Percentiles rank a stretch among this genome's conserved stretches.
phyloP scores from a whole-genome alignment of 129 eudicot genomes.

The Flaveria ramosissima region DNA sequence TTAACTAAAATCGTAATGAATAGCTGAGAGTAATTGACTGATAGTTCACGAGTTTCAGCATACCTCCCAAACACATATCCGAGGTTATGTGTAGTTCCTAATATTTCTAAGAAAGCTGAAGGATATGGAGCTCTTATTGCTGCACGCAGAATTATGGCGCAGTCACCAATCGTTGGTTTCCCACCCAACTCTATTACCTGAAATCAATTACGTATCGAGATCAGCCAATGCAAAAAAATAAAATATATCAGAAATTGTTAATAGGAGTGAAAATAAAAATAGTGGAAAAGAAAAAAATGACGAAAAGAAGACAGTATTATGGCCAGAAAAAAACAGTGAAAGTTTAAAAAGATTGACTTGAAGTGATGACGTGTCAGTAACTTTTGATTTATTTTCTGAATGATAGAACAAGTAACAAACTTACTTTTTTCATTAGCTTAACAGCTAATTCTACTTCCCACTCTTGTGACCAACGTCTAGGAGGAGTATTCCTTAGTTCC shows the following conservation, averaged over 20 bases:
- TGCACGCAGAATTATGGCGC: slow-evolving; percentile 92
- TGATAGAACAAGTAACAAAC: neutral
- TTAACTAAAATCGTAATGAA: neutral
- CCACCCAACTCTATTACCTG: slow-evolving; percentile 97
- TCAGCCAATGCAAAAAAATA: neutral
- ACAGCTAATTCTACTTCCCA: slow-evolving; percentile 98
- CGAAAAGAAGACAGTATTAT: neutral
- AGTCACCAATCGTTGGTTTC: slow-evolving; percentile 90
- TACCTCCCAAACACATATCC: slow-evolving; percentile 92
- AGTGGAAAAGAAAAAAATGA: neutral
- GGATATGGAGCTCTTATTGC: slow-evolving; percentile 93
- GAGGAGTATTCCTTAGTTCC: slow-evolving; percentile 73
- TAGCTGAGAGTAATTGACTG: neutral
- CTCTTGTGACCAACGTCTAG: slow-evolving; percentile 90
- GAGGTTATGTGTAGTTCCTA: slow-evolving; percentile 79
- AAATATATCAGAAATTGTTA: slow-evolving; percentile 2
- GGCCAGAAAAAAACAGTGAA: too few species aligned
- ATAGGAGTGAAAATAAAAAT: neutral
- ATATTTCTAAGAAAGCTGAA: slow-evolving; percentile 76
- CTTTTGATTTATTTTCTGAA: neutral
- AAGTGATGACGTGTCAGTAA: neutral
- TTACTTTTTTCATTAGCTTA: slow-evolving; percentile 80
- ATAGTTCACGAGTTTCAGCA: slow-evolving; percentile 20
- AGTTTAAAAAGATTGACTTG: too few species aligned
- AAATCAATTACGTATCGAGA: slow-evolving; percentile 24